A percentile compares a stretch with the other conserved stretches of the same genome.
Evolutionary conservation across 2,329 filamentous ascomycete species (phyloP).

Genomic region (Fusarium oxysporum): DNA sequence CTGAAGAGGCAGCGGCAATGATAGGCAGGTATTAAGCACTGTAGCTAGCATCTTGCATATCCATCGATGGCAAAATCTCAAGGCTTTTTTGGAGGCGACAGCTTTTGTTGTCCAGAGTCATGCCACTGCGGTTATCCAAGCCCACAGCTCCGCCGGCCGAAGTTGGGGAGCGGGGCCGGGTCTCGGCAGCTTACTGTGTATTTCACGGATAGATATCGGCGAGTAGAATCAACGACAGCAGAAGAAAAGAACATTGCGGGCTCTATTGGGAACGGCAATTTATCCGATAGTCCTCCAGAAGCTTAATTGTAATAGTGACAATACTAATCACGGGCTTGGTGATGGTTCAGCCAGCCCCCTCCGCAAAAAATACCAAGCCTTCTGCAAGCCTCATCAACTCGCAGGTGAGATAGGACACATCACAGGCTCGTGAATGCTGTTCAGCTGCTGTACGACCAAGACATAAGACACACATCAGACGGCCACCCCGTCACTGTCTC

Average conservation of each 20-base stretch:
- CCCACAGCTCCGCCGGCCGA: constrained; percentile 14
- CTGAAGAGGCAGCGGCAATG: neutral
- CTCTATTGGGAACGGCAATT: constrained; percentile 16
- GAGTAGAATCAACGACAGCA: neutral
- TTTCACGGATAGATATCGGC: constrained; percentile 3
- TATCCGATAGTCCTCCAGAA: constrained; percentile 22
- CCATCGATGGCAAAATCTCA: constrained; percentile 13
- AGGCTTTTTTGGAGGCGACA: neutral
- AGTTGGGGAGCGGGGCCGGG: constrained; percentile 24
- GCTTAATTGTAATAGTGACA: constrained; percentile 9
- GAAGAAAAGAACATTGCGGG: neutral
- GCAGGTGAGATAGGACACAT: constrained; percentile 1
- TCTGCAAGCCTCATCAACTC: constrained; percentile 3
- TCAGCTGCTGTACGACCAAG: constrained; percentile 24
- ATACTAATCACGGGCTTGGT: constrained; percentile 16
- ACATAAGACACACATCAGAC: constrained; percentile 20
- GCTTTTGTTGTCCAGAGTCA: constrained; percentile 15
- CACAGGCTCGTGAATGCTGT: constrained; percentile 10
- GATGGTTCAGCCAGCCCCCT: constrained; percentile 31
- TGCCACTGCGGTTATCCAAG: constrained; percentile 19
- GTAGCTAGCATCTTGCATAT: constrained; percentile 18
- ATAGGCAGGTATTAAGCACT: constrained; percentile 11
- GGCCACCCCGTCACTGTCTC: constrained; percentile 31
- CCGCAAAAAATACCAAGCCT: neutral
- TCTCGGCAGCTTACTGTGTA: constrained; percentile 2